Evolutionary conservation across 2,329 filamentous ascomycete species (phyloP), one percentile per base, ranked within the genome.

Genomic region (Aspergillus sojae): DNA sequence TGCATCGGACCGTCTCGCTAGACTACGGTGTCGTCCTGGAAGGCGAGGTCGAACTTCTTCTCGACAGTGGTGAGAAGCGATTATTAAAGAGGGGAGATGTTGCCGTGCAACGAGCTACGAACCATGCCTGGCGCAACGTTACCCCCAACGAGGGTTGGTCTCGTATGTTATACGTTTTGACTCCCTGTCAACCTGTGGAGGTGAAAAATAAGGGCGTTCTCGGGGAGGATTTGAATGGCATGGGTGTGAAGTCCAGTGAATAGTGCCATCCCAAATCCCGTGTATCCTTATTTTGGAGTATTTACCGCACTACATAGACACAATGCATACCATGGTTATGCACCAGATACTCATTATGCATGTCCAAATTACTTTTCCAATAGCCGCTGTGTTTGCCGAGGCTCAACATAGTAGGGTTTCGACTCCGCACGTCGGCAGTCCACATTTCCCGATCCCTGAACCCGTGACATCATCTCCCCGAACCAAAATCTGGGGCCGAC

Each of bases 11-110:
- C 0, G 77, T 82, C 65, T 81, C 76, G 16, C 70, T 86, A 7
- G 84, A 86, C 67, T 85, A 83, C 63, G 84, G 83, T 12, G 77
- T 85, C 60, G 77, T 85, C 2, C 65, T 86, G 9, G 83, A 86
- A 67, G 84, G 84, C 2, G 78, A 79, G 66, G 71, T 86, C 21
- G 81, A 84, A 62, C 71, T 85, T 63, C 61, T 81, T 2, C 72
- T 86, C 10, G 84, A 85, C 63, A 79, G 79, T 16, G 84, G 84
- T 0, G 82, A 81, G 64, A 76, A 70, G 58, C 77, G 78, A 60
- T 62, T 77, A 32, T 74, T 87, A 75, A 76, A 75, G 60, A 72
- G 79, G 5, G 85, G 85, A 1, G 84, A 87, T 70, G 75, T 86
- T n/a, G 80, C 80, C 4, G 80, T 87, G 19, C 84, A 87, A 74